Conservation (phyloP, 768 basidiomycete genomes). For the Omphalotus guepiniiformis region DNA sequence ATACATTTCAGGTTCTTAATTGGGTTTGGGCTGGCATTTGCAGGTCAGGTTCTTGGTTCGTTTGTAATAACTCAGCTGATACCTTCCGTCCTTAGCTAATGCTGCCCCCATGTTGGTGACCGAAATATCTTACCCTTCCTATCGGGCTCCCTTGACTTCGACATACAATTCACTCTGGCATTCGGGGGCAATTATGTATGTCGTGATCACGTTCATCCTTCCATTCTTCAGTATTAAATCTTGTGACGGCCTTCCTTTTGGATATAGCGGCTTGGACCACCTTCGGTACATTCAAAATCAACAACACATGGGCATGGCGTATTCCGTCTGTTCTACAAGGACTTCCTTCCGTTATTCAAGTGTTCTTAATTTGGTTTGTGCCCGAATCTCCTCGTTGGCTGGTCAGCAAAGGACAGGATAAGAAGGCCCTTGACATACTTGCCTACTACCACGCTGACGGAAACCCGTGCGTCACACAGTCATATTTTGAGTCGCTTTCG, state of each 20-base stretch:
- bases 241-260: constrained; percentile 25
- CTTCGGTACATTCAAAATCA: constrained; percentile 51
- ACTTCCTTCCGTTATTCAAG: constrained; percentile 35
- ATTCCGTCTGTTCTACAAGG: constrained; percentile 51
- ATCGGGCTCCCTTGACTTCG: constrained; percentile 32
- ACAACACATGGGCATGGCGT: constrained; percentile 54
- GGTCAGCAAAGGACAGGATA: constrained; percentile 36
- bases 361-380: constrained; percentile 38
- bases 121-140: constrained; percentile 46
- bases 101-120: constrained; percentile 45
- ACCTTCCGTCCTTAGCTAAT: constrained; percentile 23
- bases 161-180: constrained; percentile 55
- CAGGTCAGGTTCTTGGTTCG: constrained; percentile 27
- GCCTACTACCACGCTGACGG: constrained; percentile 51
- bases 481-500: constrained; percentile 17
- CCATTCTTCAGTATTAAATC: constrained; percentile 11
- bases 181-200: constrained; percentile 42
- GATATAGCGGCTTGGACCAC: constrained; percentile 33
- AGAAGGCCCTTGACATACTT: constrained; percentile 40
- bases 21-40: constrained; percentile 42
- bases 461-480: constrained; percentile 33
- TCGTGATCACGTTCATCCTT: constrained; percentile 5
- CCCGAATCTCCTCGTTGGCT: constrained; percentile 48
- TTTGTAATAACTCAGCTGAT: constrained; percentile 7
- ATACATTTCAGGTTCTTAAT: constrained; percentile 20